phyloP scores from a whole-genome alignment of 257 asterid species.

The Lycium barbarum region DNA sequence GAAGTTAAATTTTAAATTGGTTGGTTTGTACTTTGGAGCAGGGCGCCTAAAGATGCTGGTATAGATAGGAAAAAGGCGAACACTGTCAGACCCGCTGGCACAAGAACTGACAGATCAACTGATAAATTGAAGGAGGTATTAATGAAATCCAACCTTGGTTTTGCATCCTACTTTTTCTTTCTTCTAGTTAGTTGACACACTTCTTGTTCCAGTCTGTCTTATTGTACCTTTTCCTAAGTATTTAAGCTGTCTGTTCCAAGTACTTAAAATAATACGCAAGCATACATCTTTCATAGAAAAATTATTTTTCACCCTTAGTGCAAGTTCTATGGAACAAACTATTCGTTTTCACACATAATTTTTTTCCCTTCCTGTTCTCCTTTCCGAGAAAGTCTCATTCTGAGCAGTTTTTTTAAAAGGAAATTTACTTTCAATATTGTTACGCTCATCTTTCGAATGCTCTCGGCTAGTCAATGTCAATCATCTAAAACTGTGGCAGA shows the following conservation, averaged over 20 bases:
- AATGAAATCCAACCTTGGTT: not conserved
- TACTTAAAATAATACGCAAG: not conserved
- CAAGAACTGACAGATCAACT: conserved; percentile 53
- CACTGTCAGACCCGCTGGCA: conserved; percentile 50
- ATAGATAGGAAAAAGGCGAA: conserved; percentile 41
- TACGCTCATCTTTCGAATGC: not conserved
- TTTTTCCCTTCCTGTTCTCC: not conserved
- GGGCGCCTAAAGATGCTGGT: conserved; percentile 53
- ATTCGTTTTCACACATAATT: not conserved
- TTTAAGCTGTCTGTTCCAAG: not conserved
- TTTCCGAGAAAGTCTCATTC: not conserved
- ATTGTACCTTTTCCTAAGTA: not conserved
- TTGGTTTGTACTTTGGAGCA: conserved; percentile 33
- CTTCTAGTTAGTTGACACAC: conserved; percentile 28
- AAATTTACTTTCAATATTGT: not conserved
- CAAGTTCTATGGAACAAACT: not conserved
- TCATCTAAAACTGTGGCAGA: not conserved
- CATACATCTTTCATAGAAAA: not conserved
- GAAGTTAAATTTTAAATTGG: not conserved
- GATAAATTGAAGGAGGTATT: conserved; percentile 67
- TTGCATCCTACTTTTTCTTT: conserved; percentile 35
- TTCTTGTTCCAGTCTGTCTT: not conserved
- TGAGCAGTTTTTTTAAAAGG: not conserved
- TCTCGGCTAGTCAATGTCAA: not conserved
- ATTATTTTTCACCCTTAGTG: not conserved